Percentiles rank a stretch among this genome's conserved stretches.
Conservation (phyloP, 2,329 filamentous ascomycete species). For the Aspergillus quadrilineatus region DNA sequence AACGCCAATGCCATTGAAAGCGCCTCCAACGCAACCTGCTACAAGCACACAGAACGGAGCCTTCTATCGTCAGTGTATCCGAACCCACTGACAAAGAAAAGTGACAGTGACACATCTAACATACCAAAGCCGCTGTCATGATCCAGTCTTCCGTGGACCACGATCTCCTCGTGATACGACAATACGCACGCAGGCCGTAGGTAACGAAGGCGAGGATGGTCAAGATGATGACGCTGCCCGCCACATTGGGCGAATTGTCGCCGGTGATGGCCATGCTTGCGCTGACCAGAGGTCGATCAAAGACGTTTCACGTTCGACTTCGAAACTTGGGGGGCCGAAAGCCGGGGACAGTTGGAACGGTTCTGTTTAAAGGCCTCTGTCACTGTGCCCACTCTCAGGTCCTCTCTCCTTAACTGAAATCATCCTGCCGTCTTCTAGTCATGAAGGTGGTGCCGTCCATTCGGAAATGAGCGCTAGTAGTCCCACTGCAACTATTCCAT, state of each 20-base stretch:
- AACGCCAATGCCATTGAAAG: conserved; percentile 27
- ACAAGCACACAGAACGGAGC: conserved; percentile 22
- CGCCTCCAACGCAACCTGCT: conserved; percentile 23
- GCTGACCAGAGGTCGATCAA: neutral
- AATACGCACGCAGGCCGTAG: conserved; percentile 22
- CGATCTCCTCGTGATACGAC: conserved; percentile 19
- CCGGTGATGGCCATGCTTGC: conserved; percentile 21
- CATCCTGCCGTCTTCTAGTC: neutral
- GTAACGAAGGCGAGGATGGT: conserved; percentile 20
- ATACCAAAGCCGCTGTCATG: conserved; percentile 25
- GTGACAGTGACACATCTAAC: neutral
- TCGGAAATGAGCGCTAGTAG: neutral
- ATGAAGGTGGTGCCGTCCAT: neutral
- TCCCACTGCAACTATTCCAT: neutral
- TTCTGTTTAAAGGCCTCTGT: neutral
- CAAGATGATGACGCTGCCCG: conserved; percentile 23
- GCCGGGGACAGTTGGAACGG: neutral
- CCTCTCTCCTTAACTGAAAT: neutral
- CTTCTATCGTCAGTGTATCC: conserved; percentile 13
- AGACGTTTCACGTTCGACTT: neutral
- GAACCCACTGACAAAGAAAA: neutral
- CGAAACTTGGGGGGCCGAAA: neutral
- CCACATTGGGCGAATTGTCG: conserved; percentile 22
- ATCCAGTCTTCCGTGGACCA: conserved; percentile 27
- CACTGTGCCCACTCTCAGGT: neutral